phyloP scores from a whole-genome alignment of 768 basidiomycete genomes.

The Mycena metata region DNA sequence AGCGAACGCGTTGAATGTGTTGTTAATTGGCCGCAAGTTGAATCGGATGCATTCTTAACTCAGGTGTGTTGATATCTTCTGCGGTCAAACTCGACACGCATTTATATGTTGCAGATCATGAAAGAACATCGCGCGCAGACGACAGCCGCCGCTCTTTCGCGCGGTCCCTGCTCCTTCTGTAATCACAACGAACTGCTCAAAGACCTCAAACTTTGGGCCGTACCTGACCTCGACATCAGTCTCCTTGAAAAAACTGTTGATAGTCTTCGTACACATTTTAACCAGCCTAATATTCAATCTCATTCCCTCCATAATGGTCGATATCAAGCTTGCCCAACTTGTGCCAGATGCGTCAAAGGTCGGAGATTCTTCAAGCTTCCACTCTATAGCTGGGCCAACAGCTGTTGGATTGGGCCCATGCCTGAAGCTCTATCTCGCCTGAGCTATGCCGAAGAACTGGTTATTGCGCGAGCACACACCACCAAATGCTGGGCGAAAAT shows the following conservation, averaged over 20 bases:
- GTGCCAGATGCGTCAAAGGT: conserved; percentile 15
- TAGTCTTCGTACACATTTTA: conserved; percentile 3
- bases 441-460: conserved; percentile 14
- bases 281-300: conserved; percentile 24
- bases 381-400: conserved; percentile 38
- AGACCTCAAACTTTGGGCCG: background rate
- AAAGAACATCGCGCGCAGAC: conserved; percentile 26
- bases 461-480: conserved; percentile 3
- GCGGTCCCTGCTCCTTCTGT: conserved; percentile 30
- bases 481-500: conserved; percentile 18
- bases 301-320: conserved; percentile 21
- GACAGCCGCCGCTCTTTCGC: background rate
- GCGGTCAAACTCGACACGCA: too few relatives aligned
- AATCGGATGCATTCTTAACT: too few relatives aligned
- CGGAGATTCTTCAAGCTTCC: conserved; percentile 31
- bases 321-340: conserved; percentile 23
- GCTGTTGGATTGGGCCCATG: conserved; percentile 44
- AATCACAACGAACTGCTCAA: conserved; percentile 16
- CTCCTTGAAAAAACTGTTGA: conserved; percentile 2
- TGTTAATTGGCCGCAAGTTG: too few relatives aligned
- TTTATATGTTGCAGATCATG: too few relatives aligned
- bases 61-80: too few relatives aligned
- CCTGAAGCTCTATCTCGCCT: conserved; percentile 23
- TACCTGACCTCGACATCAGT: conserved; percentile 10
- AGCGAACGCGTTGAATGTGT: too few relatives aligned